Evolutionary conservation across 371 early-diverging fungal species (phyloP).

Genomic region (Fennellomyces sp.): DNA sequence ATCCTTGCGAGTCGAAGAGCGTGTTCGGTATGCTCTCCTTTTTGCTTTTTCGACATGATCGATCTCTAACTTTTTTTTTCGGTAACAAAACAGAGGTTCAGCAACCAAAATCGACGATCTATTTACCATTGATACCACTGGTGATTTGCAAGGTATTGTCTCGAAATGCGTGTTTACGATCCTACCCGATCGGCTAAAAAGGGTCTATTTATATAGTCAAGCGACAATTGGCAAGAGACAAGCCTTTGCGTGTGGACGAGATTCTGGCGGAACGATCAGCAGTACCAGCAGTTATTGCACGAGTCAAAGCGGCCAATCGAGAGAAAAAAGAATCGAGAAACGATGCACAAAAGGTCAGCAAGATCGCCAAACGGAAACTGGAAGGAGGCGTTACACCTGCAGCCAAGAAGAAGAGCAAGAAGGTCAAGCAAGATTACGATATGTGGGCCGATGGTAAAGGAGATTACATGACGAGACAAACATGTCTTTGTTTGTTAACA

Average conservation of each 20-base stretch:
- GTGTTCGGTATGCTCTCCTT: constrained; percentile 67
- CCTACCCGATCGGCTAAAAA: too few species aligned
- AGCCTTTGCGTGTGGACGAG: constrained; percentile 76
- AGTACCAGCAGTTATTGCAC: constrained; percentile 52
- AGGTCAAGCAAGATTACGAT: constrained; percentile 40
- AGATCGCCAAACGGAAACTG: constrained; percentile 25
- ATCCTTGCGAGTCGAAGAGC: constrained; percentile 75
- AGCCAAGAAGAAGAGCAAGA: constrained; percentile 29
- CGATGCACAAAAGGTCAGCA: constrained; percentile 24
- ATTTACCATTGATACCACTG: constrained; percentile 77
- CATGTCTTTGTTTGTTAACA: background rate
- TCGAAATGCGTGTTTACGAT: too few species aligned
- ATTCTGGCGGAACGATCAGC: constrained; percentile 73
- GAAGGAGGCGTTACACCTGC: constrained; percentile 10
- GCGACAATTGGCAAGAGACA: constrained; percentile 45
- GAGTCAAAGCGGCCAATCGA: constrained; percentile 18
- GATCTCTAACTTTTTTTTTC: background rate
- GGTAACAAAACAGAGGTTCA: constrained; percentile 46
- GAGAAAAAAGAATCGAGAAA: constrained; percentile 29
- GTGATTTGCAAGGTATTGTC: constrained; percentile 68
- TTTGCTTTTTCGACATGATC: background rate
- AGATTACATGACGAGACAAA: background rate
- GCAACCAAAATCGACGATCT: constrained; percentile 63
- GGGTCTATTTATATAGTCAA: constrained; percentile 16
- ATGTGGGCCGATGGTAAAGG: constrained; percentile 47